These are phyloP conservation scores for Dalbergia cochinchinensis DNA, from an alignment of 306 rosid genomes.

Conservation along the genomic window DNA sequence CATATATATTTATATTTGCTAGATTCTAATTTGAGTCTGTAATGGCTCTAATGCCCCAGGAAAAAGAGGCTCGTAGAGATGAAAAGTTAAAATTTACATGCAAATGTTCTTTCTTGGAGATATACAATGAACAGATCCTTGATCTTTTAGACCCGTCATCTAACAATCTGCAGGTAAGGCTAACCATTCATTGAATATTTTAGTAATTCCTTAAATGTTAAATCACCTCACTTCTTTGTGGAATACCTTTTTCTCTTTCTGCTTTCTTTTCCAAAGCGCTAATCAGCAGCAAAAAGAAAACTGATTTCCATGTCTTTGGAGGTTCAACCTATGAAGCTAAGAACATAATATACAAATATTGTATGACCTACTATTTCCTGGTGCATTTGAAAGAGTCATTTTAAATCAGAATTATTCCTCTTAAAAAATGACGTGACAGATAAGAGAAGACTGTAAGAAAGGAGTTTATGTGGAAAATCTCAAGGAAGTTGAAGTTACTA, in stretches of 20 bases:
- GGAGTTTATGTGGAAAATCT: conserved; percentile 95
- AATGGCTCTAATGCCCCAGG: conserved; percentile 59
- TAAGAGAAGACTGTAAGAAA: conserved; percentile 94
- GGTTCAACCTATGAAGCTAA: conserved; percentile 7
- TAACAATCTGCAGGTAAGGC: conserved; percentile 82
- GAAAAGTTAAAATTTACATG: conserved; percentile 87
- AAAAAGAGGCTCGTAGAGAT: conserved; percentile 87
- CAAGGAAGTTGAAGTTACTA: conserved; percentile 86
- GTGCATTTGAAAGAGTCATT: conserved; percentile 21
- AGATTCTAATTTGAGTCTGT: conserved; percentile 31
- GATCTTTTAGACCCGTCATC: conserved; percentile 96
- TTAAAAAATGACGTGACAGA: conserved; percentile 54
- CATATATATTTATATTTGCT: conserved; percentile 20
- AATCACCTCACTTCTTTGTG: conserved; percentile 5
- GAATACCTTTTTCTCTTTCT: conserved; percentile 15
- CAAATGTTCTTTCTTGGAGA: conserved; percentile 94
- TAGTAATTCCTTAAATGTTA: conserved; percentile 5
- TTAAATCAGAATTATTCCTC: neutral
- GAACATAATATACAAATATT: neutral
- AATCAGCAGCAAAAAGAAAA: neutral
- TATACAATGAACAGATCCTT: conserved; percentile 96
- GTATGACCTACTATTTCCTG: conserved; percentile 26
- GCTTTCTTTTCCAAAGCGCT: conserved; percentile 10
- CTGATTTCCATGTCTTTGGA: neutral
- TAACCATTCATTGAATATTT: conserved; percentile 30